Evolutionary conservation across 2,329 filamentous ascomycete genomes (phyloP).

Genomic region (Aspergillus novofumigatus): DNA sequence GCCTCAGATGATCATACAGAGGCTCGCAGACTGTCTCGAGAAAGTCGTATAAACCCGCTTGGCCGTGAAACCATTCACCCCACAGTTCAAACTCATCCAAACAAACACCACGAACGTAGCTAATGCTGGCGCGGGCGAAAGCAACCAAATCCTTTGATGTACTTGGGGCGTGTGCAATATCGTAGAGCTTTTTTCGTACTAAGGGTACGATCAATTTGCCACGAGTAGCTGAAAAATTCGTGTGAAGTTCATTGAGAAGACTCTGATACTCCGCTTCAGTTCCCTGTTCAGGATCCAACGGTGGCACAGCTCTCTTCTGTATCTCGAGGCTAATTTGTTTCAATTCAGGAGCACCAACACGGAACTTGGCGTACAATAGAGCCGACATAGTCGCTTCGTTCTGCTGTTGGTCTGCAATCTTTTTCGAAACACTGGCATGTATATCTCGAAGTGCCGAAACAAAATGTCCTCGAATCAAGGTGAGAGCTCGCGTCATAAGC

Average conservation of each 20-base stretch:
- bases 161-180: conserved; percentile 55
- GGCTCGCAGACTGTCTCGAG: conserved; percentile 65
- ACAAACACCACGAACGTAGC: conserved; percentile 62
- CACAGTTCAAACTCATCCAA: conserved; percentile 65
- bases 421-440: conserved; percentile 58
- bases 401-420: conserved; percentile 62
- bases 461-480: conserved; percentile 64
- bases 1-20: conserved; percentile 62
- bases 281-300: conserved; percentile 55
- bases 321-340: conserved; percentile 65
- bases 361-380: conserved; percentile 66
- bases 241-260: conserved; percentile 61
- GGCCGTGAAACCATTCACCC: conserved; percentile 62
- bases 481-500: conserved; percentile 66
- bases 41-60: conserved; percentile 61
- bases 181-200: conserved; percentile 56
- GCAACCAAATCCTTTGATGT: conserved; percentile 60
- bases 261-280: conserved; percentile 62
- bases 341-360: conserved; percentile 61
- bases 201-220: conserved; percentile 58
- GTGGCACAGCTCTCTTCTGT: conserved; percentile 60
- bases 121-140: conserved; percentile 61
- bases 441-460: conserved; percentile 60
- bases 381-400: conserved; percentile 71
- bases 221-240: conserved; percentile 58